These are phyloP conservation scores for Schoenoplectus triqueter DNA, from an alignment of 202 grass and related monocot species.

Conservation along the genomic window DNA sequence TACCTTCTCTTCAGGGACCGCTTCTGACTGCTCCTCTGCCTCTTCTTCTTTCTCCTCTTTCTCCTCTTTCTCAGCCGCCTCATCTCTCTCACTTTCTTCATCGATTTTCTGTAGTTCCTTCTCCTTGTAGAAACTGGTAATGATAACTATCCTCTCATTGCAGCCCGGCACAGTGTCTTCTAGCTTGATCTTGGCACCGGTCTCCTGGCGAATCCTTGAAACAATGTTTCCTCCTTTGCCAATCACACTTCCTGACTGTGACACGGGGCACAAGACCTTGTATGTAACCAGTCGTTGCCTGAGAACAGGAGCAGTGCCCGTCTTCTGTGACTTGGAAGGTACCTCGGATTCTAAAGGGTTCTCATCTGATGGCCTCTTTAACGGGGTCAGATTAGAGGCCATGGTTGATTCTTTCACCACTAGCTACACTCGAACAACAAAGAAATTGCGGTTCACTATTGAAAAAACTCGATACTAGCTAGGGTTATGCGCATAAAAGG, in stretches of 20 bases:
- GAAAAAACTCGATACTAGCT: neutral
- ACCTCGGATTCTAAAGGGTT: constrained; percentile 52
- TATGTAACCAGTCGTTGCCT: constrained; percentile 49
- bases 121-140: constrained; percentile 53
- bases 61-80: constrained; percentile 37
- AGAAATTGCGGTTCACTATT: neutral
- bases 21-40: constrained; percentile 25
- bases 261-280: constrained; percentile 74
- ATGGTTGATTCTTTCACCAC: constrained; percentile 38
- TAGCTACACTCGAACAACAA: neutral
- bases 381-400: constrained; percentile 58
- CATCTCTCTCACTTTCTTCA: constrained; percentile 41
- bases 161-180: constrained; percentile 61
- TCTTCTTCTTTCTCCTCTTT: constrained; percentile 38
- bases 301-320: constrained; percentile 40
- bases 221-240: constrained; percentile 79
- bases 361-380: constrained; percentile 75
- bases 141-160: constrained; percentile 76
- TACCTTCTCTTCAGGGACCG: constrained; percentile 33
- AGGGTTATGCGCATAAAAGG: neutral
- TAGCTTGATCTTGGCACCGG: constrained; percentile 69
- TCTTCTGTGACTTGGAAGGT: constrained; percentile 75
- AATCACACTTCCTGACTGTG: constrained; percentile 81
- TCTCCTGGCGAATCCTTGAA: constrained; percentile 76
- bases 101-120: constrained; percentile 48